These are phyloP conservation scores for Eucalyptus marginata DNA, from an alignment of 345 rosid genomes.

Conservation along the genomic window DNA sequence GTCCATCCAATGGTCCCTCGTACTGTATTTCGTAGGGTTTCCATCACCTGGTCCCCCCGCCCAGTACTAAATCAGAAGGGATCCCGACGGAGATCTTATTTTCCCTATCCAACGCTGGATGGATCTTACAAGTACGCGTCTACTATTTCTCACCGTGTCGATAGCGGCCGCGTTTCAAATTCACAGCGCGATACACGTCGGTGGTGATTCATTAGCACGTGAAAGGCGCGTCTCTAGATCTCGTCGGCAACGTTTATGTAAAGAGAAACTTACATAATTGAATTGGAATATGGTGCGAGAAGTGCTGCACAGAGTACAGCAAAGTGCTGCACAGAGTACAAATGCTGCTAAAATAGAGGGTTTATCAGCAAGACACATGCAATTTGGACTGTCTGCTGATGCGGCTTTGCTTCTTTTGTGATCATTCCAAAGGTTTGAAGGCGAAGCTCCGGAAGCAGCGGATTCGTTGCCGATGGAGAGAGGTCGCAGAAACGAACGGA, in stretches of 20 bases:
- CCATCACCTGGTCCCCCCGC: neutral
- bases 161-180: neutral
- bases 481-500: neutral
- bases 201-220: neutral
- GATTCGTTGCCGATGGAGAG: neutral
- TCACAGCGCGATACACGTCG: neutral
- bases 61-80: neutral
- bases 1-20: neutral
- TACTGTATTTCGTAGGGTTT: neutral
- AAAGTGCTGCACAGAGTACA: neutral
- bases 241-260: neutral
- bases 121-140: neutral
- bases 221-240: neutral
- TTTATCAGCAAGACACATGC: neutral
- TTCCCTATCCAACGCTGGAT: neutral
- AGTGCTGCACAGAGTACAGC: too few species aligned
- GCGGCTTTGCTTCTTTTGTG: neutral
- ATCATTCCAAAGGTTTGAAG: neutral
- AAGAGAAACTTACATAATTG: neutral
- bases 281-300: too few species aligned
- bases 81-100: neutral
- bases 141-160: neutral
- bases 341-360: neutral
- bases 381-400: neutral
- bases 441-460: neutral